Evolutionary conservation across 257 asterid genomes (phyloP).

Genomic region (Solanum peruvianum): DNA sequence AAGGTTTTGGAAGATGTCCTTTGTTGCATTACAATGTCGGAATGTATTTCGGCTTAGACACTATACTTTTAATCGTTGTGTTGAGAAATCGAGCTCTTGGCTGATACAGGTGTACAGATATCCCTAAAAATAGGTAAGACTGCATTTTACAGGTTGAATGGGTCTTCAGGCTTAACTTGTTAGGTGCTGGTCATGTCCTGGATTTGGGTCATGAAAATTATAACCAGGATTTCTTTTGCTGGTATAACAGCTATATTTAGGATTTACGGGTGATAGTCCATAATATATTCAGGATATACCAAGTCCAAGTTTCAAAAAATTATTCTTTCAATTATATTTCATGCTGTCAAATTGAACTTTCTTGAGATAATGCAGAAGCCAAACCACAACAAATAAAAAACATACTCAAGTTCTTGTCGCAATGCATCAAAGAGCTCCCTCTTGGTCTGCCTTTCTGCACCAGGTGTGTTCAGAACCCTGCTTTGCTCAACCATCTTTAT

Average conservation of each 20-base stretch:
- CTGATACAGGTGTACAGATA: neutral
- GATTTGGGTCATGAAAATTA: neutral
- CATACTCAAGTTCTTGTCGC: conserved; percentile 95
- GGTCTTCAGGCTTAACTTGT: neutral
- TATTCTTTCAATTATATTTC: neutral
- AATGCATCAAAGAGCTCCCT: conserved; percentile 92
- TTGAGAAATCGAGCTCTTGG: neutral
- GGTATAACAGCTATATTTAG: neutral
- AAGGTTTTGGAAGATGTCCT: neutral
- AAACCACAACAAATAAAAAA: neutral
- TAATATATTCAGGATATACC: neutral
- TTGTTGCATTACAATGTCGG: neutral
- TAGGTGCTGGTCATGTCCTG: neutral
- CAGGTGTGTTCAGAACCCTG: conserved; percentile 85
- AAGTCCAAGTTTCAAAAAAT: neutral
- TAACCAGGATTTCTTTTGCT: neutral
- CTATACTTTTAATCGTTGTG: neutral
- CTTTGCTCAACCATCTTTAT: conserved; percentile 70
- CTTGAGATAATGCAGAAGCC: neutral
- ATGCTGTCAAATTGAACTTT: neutral
- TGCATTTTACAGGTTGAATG: neutral
- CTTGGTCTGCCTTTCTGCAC: conserved; percentile 93
- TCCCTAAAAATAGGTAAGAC: neutral
- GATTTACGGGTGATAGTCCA: neutral
- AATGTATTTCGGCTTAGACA: neutral